Conservation (phyloP, 2,329 filamentous ascomycete genomes). For the Talaromyces funiculosus region DNA sequence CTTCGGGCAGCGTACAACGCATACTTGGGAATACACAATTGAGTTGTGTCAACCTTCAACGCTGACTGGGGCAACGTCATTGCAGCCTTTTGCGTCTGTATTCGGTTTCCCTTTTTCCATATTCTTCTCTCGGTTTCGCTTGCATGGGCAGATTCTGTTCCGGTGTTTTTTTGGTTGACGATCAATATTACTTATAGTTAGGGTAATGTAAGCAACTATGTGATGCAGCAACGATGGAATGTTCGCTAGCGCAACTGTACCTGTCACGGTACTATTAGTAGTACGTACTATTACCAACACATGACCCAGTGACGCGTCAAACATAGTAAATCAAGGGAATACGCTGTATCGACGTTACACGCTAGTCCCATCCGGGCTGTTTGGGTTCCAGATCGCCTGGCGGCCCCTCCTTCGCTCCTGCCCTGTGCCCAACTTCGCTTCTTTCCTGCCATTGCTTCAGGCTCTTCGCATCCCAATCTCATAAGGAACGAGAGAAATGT, state of each 20-base stretch:
- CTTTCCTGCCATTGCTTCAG: constrained; percentile 5
- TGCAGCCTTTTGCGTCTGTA: neutral
- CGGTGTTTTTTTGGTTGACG: neutral
- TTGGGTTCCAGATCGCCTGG: constrained; percentile 11
- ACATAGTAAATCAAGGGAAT: neutral
- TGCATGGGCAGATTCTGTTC: neutral
- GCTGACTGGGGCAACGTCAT: neutral
- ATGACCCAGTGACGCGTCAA: neutral
- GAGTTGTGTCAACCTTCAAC: neutral
- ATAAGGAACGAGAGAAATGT: neutral
- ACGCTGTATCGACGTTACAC: neutral
- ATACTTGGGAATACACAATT: neutral
- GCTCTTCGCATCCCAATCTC: constrained; percentile 4
- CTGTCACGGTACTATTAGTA: neutral
- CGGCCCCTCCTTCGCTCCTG: constrained; percentile 6
- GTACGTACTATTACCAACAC: neutral
- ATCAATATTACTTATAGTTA: too few species aligned
- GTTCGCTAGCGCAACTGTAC: neutral
- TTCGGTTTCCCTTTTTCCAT: neutral
- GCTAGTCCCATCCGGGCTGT: neutral
- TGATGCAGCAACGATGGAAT: neutral
- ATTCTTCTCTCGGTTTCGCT: neutral
- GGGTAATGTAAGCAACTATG: too few species aligned
- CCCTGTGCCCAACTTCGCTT: constrained; percentile 5
- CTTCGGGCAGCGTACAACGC: constrained; percentile 4